phyloP scores from a whole-genome alignment of 2,329 filamentous ascomycete genomes.

The Pseudocercospora cruenta region DNA sequence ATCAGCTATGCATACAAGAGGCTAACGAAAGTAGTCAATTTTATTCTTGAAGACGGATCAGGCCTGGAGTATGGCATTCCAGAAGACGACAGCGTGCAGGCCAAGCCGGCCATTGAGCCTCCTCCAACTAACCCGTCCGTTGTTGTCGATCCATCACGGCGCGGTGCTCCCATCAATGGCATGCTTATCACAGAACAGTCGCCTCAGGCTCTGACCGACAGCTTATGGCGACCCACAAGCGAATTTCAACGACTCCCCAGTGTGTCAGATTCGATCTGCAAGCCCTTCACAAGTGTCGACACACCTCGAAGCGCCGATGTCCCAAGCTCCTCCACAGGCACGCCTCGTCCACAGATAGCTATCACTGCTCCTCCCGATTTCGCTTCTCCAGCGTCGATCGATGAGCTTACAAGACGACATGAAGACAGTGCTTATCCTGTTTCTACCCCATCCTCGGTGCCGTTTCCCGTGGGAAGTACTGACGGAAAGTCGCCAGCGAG shows the following conservation, averaged over 20 bases:
- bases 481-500: conserved; percentile 11
- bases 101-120: neutral
- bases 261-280: neutral
- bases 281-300: neutral
- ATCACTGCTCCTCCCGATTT: conserved; percentile 6
- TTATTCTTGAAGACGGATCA: conserved; percentile 28
- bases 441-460: conserved; percentile 9
- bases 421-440: conserved; percentile 15
- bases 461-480: conserved; percentile 15
- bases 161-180: conserved; percentile 14
- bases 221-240: conserved; percentile 2
- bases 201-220: neutral
- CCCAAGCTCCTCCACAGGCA: neutral
- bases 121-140: neutral
- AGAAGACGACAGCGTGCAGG: conserved; percentile 17
- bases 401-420: conserved; percentile 26
- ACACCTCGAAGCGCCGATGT: neutral
- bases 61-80: conserved; percentile 29
- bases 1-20: neutral
- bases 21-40: conserved; percentile 17
- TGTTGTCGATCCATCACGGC: conserved; percentile 8
- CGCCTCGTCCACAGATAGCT: conserved; percentile 2
- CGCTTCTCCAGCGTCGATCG: conserved; percentile 26
- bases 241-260: neutral
- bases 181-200: neutral